Evolutionary conservation across 495 filamentous ascomycete genomes (phyloP).

Genomic region (Aspergillus panamensis): DNA sequence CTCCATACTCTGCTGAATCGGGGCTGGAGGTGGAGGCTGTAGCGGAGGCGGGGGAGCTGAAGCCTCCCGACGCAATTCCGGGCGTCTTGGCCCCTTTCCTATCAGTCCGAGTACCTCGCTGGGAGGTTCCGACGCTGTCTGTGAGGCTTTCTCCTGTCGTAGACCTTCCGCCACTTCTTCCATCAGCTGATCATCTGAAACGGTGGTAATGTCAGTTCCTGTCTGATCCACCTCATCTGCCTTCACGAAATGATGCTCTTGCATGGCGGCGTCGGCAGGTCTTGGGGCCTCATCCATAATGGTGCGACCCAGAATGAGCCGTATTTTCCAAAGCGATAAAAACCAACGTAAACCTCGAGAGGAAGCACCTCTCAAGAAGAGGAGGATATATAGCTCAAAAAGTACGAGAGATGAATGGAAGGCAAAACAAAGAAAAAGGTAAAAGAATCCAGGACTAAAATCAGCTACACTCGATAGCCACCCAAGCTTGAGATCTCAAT

Average conservation of each 20-base stretch:
- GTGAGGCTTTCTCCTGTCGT: slow-evolving; percentile 41
- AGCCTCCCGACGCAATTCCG: slow-evolving; percentile 53
- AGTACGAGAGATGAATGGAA: not conserved
- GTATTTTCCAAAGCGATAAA: slow-evolving; percentile 7
- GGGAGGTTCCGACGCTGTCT: slow-evolving; percentile 8
- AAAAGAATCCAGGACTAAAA: not conserved
- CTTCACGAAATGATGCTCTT: slow-evolving; percentile 47
- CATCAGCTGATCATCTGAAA: slow-evolving; percentile 47
- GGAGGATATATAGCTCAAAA: not conserved
- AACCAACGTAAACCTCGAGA: slow-evolving; percentile 4
- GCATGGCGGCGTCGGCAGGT: slow-evolving; percentile 23
- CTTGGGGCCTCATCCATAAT: slow-evolving; percentile 33
- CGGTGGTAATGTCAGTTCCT: slow-evolving; percentile 50
- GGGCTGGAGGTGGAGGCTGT: slow-evolving; percentile 57
- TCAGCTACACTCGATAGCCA: not conserved
- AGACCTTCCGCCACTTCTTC: slow-evolving; percentile 49
- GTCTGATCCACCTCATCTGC: slow-evolving; percentile 55
- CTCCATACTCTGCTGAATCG: slow-evolving; percentile 39
- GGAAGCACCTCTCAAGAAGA: not conserved
- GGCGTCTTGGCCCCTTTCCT: slow-evolving; percentile 37
- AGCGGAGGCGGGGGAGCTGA: slow-evolving; percentile 56
- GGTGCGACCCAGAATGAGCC: not conserved
- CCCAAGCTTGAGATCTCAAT: not conserved
- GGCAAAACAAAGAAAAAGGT: not conserved
- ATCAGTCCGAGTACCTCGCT: slow-evolving; percentile 15